phyloP scores from a whole-genome alignment of 2,329 filamentous ascomycete genomes.

The Fusarium goolgardi region DNA sequence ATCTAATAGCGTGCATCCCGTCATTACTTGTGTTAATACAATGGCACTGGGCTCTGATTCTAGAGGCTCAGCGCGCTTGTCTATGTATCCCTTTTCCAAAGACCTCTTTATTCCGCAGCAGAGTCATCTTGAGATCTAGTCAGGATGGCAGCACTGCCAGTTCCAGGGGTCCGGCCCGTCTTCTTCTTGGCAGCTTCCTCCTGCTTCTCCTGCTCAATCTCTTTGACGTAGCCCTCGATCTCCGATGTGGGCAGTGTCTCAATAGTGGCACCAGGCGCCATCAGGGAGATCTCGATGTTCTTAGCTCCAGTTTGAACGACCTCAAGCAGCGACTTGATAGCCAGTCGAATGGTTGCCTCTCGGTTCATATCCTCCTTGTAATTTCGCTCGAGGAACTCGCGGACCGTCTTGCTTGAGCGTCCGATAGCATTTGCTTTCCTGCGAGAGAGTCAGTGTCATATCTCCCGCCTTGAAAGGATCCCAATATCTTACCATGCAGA shows the following conservation, averaged over 20 bases:
- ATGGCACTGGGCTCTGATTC: conserved; percentile 48
- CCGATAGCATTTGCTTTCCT: conserved; percentile 99
- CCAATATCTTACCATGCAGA: conserved; percentile 83
- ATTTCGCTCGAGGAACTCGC: conserved; percentile 98
- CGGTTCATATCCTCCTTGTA: conserved; percentile 98
- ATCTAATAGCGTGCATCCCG: conserved; percentile 42
- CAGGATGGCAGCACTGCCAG: conserved; percentile 77
- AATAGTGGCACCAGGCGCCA: conserved; percentile 90
- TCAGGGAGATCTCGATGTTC: conserved; percentile 99
- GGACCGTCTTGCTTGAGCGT: conserved; percentile 97
- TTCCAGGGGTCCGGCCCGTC: conserved; percentile 78
- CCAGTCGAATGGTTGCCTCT: conserved; percentile 94
- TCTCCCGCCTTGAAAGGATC: too few species aligned
- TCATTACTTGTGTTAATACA: conserved; percentile 55
- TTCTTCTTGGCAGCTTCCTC: conserved; percentile 99
- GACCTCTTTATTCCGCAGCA: conserved; percentile 51
- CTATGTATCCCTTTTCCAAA: conserved; percentile 40
- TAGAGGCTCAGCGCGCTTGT: conserved; percentile 44
- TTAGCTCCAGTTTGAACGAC: conserved; percentile 99
- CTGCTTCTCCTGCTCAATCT: conserved; percentile 99
- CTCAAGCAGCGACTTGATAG: conserved; percentile 97
- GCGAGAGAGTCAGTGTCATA: conserved; percentile 29
- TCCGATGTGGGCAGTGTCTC: conserved; percentile 96
- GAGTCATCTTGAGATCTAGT: conserved; percentile 67
- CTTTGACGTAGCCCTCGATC: conserved; percentile 98